phyloP scores from a whole-genome alignment of 371 early-diverging fungal genomes.

The Mortierella sp. region DNA sequence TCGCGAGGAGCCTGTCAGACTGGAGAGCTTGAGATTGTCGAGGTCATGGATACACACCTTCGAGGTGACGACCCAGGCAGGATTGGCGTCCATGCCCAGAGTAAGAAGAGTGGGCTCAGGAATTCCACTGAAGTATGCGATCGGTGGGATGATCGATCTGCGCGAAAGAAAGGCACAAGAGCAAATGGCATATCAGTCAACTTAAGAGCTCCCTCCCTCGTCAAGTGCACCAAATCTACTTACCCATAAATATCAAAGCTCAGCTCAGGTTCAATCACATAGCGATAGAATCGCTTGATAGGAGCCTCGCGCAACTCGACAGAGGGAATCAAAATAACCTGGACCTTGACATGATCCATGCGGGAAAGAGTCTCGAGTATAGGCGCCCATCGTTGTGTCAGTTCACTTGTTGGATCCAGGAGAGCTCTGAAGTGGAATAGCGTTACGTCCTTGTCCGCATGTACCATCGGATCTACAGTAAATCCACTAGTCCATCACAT shows the following conservation, averaged over 20 bases:
- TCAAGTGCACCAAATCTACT: background rate
- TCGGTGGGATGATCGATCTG: constrained; percentile 55
- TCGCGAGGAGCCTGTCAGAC: constrained; percentile 54
- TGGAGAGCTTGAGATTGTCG: constrained; percentile 85
- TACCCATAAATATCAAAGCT: constrained; percentile 70
- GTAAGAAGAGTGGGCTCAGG: constrained; percentile 87
- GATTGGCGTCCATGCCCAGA: constrained; percentile 84
- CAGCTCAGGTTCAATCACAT: constrained; percentile 74
- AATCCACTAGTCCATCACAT: too few relatives aligned
- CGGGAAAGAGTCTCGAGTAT: constrained; percentile 70
- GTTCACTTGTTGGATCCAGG: constrained; percentile 81
- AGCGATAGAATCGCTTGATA: constrained; percentile 89
- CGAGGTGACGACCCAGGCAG: constrained; percentile 91
- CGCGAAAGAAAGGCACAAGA: background rate
- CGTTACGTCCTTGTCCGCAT: constrained; percentile 42
- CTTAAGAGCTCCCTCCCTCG: too few relatives aligned
- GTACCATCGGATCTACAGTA: constrained; percentile 25
- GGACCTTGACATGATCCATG: constrained; percentile 70
- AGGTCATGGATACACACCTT: constrained; percentile 86
- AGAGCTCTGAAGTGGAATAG: constrained; percentile 72
- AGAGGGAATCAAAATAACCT: constrained; percentile 72
- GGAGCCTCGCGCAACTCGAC: constrained; percentile 68
- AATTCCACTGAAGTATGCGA: constrained; percentile 77
- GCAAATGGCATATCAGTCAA: background rate
- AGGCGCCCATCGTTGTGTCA: constrained; percentile 81